Conservation (phyloP, 2,329 filamentous ascomycete species). For the Chalaropsis ovoidea region DNA sequence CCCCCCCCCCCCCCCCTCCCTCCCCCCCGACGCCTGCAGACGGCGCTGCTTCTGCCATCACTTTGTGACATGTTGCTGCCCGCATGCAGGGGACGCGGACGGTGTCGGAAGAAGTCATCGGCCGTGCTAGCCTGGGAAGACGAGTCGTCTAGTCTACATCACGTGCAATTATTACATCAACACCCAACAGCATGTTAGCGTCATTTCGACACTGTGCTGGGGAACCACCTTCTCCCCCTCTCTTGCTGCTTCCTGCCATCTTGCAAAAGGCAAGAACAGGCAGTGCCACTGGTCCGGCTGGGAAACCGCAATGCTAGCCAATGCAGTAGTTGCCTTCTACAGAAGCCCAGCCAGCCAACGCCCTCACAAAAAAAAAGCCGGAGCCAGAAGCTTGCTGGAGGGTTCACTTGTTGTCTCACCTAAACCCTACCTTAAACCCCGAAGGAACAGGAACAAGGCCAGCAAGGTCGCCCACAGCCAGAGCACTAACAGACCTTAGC, state of each 20-base stretch:
- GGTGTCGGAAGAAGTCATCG: not conserved
- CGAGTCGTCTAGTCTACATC: slow-evolving; percentile 5
- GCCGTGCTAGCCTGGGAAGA: not conserved
- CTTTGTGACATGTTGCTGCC: not conserved
- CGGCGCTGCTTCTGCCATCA: not conserved
- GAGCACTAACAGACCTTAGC: slow-evolving; percentile 8
- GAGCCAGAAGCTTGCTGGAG: not conserved
- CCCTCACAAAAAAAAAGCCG: not conserved
- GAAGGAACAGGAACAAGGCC: slow-evolving; percentile 17
- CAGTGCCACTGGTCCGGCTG: not conserved
- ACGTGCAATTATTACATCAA: slow-evolving; percentile 6
- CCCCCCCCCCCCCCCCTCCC: too few species aligned
- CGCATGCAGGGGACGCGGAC: not conserved
- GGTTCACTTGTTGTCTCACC: slow-evolving; percentile 12
- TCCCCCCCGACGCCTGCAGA: not conserved
- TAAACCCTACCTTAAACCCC: slow-evolving; percentile 12
- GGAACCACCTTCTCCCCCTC: not conserved
- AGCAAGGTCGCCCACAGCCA: not conserved
- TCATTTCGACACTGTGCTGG: too few species aligned
- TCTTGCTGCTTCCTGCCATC: not conserved
- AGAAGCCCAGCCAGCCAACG: too few species aligned
- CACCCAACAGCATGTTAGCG: not conserved
- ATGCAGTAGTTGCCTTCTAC: not conserved
- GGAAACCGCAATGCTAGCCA: not conserved
- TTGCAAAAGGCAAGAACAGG: not conserved